A percentile compares a stretch with the other conserved stretches of the same genome.
phyloP scores from a whole-genome alignment of 306 rosid genomes.

The Neltuma alba region DNA sequence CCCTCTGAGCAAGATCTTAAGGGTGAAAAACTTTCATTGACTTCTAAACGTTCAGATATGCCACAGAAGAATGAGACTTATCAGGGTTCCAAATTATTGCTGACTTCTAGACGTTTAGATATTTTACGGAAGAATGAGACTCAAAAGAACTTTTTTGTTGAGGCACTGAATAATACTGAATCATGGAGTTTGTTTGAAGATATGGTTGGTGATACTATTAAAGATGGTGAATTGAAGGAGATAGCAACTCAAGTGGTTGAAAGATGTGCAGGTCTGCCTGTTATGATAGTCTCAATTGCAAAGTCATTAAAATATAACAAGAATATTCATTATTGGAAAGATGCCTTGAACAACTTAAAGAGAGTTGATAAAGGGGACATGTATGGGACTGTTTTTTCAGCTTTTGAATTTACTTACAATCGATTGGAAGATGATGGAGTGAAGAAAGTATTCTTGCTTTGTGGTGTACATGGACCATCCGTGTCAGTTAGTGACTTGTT shows the following conservation, averaged over 20 bases:
- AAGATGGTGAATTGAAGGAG: not conserved
- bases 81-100: not conserved
- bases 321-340: not conserved
- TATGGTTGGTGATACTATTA: not conserved
- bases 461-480: not conserved
- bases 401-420: not conserved
- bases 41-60: not conserved
- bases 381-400: not conserved
- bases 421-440: not conserved
- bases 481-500: no score
- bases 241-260: not conserved
- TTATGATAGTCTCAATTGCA: not conserved
- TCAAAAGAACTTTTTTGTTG: not conserved
- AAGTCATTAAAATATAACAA: not conserved
- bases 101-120: not conserved
- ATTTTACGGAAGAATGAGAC: not conserved
- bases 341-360: not conserved
- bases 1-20: no score
- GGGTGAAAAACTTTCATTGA: no score
- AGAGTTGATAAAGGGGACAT: not conserved
- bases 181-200: not conserved
- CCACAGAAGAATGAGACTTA: not conserved
- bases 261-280: not conserved
- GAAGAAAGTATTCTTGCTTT: not conserved
- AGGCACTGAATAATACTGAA: not conserved